Evolutionary conservation across 176 grass and related monocot species (phyloP), one percentile per base, ranked within the genome.

Genomic region (Carex cristatella): DNA sequence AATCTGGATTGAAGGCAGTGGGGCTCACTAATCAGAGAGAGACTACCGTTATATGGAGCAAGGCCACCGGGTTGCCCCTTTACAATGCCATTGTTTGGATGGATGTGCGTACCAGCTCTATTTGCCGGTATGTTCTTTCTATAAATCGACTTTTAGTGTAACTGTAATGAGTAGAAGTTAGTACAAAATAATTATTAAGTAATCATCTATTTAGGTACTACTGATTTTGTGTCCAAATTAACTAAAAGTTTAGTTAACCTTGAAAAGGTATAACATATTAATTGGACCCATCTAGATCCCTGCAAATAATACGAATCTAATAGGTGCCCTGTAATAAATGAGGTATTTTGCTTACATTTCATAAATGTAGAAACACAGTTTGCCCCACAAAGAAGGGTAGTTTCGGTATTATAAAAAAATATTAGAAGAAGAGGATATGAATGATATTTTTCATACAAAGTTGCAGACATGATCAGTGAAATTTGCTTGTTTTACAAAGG

Each of bases 11-110:
- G 46, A 93, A 91, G 83, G 91, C 88, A 3, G 85, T 94, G 86
- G 96, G 96, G 54, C 86, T 98, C 69, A 95, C 96, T 81, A 98
- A 98, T 82, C 96, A 98, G 88, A 88, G 96, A 76, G 96, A 98
- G 79, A 98, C 96, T 16, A 94, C 91, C 0, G 93, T 98, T 65
- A 83, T 94, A 81, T 98, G 96, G 96, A 93, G 94, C 63, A 97
- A 91, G 88, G 92, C 96, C 77, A 95, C 96, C 62, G 93, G 96
- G 3, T 86, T 37, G 83, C 96, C 96, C 3, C 84, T 98, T 1
- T 90, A 98, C 84, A 95, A 98, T 81, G 96, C 96, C 7, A 90
- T 98, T 85, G 96, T 98, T 57, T 95, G 96, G 96, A 98, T 95
- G 96, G 96, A 98, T 86, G 93, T 81, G 57, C 96, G 96, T 65